Evolutionary conservation across 176 grass and related monocot genomes (phyloP), one percentile per base, ranked within the genome.

Genomic region (Elaeis guineensis): DNA sequence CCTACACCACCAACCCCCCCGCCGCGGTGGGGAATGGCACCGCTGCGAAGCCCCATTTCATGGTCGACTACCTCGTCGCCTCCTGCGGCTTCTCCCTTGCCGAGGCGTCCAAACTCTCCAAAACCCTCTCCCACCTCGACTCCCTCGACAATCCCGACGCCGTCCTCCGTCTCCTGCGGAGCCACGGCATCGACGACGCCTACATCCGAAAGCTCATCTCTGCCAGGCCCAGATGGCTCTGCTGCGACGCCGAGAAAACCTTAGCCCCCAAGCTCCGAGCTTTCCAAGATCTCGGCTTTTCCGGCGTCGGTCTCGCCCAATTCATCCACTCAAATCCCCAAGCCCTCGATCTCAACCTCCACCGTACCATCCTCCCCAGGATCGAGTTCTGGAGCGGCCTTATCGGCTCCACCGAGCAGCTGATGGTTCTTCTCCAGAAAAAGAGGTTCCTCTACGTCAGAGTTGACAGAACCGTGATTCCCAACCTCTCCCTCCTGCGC

Each of bases 61-160:
- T 80, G 59, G 48, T 32, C 14, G 54, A 81, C n/a, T 86, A 81
- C 78, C 78, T 86, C 59, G 32, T 86, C 28, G 65, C 59, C 78
- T 65, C 54, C 8, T 77, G 77, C 64, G 64, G 72, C 57, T 32
- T 81, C 75, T 50, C 74, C 2, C 67, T 30, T 19, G 61, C 6
- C 54, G 72, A 51, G 49, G 84, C 75, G 17, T 50, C 62, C 19
- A 69, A 72, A 51, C 51, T 50, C 35, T 71, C 78, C 16, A 70
- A 53, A 3, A 54, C 25, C 19, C 70, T 88, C 72, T 5, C 67
- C 6, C 68, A 69, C 67, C 19, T 79, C 58, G 32, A 17, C 7
- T 79, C 79, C 7, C 3, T 63, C 15, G 50, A 53, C 0, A 19
- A 54, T 2, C 72, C 72, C 8, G 67, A 79, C 24, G 62, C 54